These are phyloP conservation scores for Ceratopteris richardii DNA, from an alignment of 75 land plant genomes.

Conservation along the genomic window DNA sequence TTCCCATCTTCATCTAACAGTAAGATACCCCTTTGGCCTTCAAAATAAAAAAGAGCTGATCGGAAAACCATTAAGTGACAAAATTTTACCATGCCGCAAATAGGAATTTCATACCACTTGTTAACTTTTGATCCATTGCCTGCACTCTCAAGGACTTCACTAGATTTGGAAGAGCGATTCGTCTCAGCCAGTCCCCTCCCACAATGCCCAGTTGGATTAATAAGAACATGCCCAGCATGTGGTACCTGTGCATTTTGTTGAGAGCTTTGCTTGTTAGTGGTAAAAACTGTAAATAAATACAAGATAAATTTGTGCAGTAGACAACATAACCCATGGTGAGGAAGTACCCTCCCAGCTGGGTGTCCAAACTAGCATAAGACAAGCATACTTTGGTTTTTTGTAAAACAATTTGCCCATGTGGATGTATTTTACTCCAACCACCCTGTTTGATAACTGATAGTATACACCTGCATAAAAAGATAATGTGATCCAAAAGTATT, in stretches of 20 bases:
- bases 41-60: neutral
- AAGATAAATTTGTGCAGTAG: no score
- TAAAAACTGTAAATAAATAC: neutral
- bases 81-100: neutral
- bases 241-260: slow-evolving; percentile 70
- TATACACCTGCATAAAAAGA: slow-evolving; percentile 55
- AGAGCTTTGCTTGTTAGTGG: no score
- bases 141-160: slow-evolving; percentile 53
- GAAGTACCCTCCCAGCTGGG: no score
- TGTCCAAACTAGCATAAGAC: no score
- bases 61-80: neutral
- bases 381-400: slow-evolving; percentile 56
- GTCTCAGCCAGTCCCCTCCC: slow-evolving; percentile 76
- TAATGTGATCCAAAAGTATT: neutral
- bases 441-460: slow-evolving; percentile 90
- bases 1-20: slow-evolving; percentile 86
- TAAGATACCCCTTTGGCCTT: slow-evolving; percentile 43
- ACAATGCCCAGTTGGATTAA: slow-evolving; percentile 87
- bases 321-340: no score
- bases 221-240: slow-evolving; percentile 87
- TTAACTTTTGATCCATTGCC: slow-evolving; percentile 15
- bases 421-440: slow-evolving; percentile 82
- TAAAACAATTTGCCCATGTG: slow-evolving; percentile 80
- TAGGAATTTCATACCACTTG: neutral
- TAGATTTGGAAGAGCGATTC: slow-evolving; percentile 70